Base-by-base conservation (phyloP, 1,139 yeast genomes). In the Geotrichum citri-aurantii region DNA sequence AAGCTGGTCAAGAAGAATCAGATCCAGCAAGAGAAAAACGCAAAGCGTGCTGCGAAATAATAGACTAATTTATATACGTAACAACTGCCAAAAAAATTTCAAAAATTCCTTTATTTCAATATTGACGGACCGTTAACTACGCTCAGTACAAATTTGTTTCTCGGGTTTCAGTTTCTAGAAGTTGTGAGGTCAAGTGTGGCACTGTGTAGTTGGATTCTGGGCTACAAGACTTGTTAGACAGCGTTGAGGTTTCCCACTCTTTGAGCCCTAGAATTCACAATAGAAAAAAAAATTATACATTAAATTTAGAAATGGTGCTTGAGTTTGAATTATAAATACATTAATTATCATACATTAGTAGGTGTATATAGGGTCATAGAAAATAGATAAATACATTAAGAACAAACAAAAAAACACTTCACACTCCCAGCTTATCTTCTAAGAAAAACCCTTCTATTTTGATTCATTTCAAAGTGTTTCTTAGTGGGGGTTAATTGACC, bases 1-100 rank as follows among this genome's bases (percentile, higher is more conserved):
- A 82, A 79, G 68, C 80, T 92, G 69, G 81, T 92, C 56, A 90
- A 89, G 81, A 91, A 87, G 81, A 91, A 92, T 72, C 85, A 83
- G 71, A 76, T 85, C 64, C 97, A 90, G 72, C 96, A 90, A 67
- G 90, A 89, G 79, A 84, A 89, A 71, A 92, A 92, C 73, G 70
- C 72, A 23, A 66, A 69, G 67, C 64, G 66, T 29, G 71, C 67
- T 52, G 59, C 55, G 50, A 60, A 64, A 48, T 60, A 61, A 60
- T 50, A 49, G 17, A n/a, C 12, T 10, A 31, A 54, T 53, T 53
- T n/a, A 48, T 29, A 37, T 27, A 47, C 23, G 19, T 11, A 50
- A 12, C 12, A 5, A 31, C 19, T 17, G 27, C 37, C 31, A 12
- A 48, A 31, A 31, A 27, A 27, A 29, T 12, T n/a, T n/a, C n/a